Percentiles rank a stretch among this genome's conserved stretches.
Conservation (phyloP, 2,329 filamentous ascomycete species). For the Samsoniella hepiali region DNA sequence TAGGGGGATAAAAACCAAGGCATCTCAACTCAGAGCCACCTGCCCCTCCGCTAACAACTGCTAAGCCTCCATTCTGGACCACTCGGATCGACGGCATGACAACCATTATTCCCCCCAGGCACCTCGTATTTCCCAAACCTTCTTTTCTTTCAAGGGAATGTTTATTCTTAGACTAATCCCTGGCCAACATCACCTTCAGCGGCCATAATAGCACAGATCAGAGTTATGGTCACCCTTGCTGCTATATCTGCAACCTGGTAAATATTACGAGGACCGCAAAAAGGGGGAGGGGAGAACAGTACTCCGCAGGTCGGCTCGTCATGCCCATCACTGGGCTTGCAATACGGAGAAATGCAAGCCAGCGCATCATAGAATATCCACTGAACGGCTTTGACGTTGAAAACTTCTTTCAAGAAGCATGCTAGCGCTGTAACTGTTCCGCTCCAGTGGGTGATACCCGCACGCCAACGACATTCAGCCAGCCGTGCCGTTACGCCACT, state of each 20-base stretch:
- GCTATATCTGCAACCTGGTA: background rate
- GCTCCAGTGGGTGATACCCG: too few species aligned
- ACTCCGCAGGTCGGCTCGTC: background rate
- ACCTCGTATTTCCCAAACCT: slow-evolving; percentile 4
- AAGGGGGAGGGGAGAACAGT: too few species aligned
- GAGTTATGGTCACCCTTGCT: background rate
- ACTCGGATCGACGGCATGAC: background rate
- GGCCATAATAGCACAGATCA: background rate
- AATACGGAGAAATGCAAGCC: background rate
- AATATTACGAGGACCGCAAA: background rate
- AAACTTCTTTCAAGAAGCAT: background rate
- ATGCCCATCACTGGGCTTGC: background rate
- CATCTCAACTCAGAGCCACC: background rate
- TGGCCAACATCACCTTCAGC: background rate
- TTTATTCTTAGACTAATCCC: slow-evolving; percentile 7
- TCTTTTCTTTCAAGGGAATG: background rate
- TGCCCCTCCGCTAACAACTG: background rate
- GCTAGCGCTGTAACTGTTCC: background rate
- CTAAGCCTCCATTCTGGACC: slow-evolving; percentile 5
- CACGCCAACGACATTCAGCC: too few species aligned
- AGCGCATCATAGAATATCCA: slow-evolving; percentile 10
- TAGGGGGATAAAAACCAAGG: background rate
- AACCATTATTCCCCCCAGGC: background rate
- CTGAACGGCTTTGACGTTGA: background rate
- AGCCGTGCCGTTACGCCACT: too few species aligned